Base-by-base conservation (phyloP, 495 filamentous ascomycete species). In the Penicillium dipodomyicola region DNA sequence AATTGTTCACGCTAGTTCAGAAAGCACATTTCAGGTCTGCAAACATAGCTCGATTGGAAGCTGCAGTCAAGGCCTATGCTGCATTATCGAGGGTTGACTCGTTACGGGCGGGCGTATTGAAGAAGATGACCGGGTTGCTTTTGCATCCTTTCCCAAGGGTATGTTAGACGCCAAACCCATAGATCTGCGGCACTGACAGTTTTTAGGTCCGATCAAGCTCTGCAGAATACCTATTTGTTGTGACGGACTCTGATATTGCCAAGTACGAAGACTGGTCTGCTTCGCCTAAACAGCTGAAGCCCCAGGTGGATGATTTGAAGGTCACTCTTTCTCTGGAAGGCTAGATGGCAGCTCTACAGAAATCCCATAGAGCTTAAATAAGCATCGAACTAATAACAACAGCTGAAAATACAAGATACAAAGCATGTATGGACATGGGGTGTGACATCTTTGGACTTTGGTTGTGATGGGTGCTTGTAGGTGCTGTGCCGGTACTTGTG, bases 11-110 rank as follows among this genome's bases (percentile, higher is more conserved):
- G 30, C 70, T 83, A 14, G 80, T 85, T 9, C 90, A 93, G 60
- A 90, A 87, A 69, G 79, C 89, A 4, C 90, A 91, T 62, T 91
- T 86, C 77, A 92, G 91, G 72, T 87, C 89, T 10, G 79, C 82
- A 11, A 91, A 89, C 65, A 83, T 96, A 5, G 78, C 82, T 27
- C 90, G 92, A 61, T 76, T 97, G 10, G 83, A 88, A 65, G 88
- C 89, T 1, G 90, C 88, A 17, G 73, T 95, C 42, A 84, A 82
- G 54, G 80, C 91, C 5, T 97, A 96, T 71, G 81, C 84, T 5
- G 84, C 84, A 15, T 69, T 97, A 25, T 75, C 73, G 20, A 66
- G 71, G 23, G 52, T 80, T 20, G 59, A 67, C 12, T 49, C 61
- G 10, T 62, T 83, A 19, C 67, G 65, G 25, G 30, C 4, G 4